phyloP scores from a whole-genome alignment of 2,329 filamentous ascomycete species.

The Reticulascus tulasneorum region DNA sequence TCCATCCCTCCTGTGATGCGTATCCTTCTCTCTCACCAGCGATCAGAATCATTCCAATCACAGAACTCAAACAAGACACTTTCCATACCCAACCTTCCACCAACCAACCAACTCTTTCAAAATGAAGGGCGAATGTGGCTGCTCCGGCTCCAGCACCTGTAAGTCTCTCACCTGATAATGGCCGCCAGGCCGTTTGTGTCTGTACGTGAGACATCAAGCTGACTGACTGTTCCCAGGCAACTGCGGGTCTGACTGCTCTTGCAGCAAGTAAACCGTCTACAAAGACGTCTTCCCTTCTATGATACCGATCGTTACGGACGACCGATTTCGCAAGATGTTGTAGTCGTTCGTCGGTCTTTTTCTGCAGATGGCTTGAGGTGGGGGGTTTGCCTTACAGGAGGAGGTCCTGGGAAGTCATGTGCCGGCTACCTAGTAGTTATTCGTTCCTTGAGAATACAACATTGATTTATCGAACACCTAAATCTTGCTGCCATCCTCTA shows the following conservation, averaged over 20 bases:
- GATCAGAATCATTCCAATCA: constrained; percentile 6
- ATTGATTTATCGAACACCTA: no score
- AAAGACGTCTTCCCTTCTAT: no score
- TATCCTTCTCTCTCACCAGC: background rate
- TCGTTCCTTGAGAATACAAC: no score
- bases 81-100: background rate
- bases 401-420: no score
- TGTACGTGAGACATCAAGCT: background rate
- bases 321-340: no score
- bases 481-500: no score
- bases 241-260: constrained; percentile 16
- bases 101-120: constrained; percentile 14
- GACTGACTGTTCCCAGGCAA: constrained; percentile 11
- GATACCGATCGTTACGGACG: no score
- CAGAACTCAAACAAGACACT: constrained; percentile 5
- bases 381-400: no score
- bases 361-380: no score
- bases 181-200: background rate
- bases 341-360: no score
- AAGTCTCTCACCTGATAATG: background rate
- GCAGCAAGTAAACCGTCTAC: background rate
- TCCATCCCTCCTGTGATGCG: background rate
- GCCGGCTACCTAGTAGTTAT: no score
- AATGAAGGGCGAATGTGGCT: constrained; percentile 20
- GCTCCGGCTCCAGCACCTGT: constrained; percentile 18